Evolutionary conservation across 2,329 filamentous ascomycete genomes (phyloP).

Genomic region (Ceratocystis lukuohia): DNA sequence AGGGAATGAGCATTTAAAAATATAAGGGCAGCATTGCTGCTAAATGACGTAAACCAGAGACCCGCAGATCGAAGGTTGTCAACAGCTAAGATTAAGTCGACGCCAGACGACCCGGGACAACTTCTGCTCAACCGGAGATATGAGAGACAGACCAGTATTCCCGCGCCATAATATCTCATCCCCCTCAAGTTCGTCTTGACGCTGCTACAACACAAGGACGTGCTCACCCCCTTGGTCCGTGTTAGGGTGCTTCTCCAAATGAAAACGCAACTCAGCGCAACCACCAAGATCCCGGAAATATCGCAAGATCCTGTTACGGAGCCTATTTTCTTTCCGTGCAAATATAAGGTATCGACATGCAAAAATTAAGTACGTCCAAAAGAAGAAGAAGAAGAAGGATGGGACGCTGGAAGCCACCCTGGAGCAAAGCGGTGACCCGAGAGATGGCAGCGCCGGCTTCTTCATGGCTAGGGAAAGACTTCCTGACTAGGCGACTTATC

Average conservation of each 20-base stretch:
- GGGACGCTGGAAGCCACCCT: slow-evolving; percentile 35
- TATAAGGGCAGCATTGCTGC: background rate
- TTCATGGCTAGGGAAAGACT: background rate
- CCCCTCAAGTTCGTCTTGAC: too few species aligned
- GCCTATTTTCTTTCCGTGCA: too few species aligned
- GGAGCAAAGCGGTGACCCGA: background rate
- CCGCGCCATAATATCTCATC: too few species aligned
- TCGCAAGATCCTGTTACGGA: too few species aligned
- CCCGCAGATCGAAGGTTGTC: background rate
- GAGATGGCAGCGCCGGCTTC: background rate
- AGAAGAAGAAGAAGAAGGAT: slow-evolving; percentile 37
- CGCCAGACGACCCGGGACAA: background rate
- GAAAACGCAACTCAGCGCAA: too few species aligned
- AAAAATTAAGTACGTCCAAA: slow-evolving; percentile 28
- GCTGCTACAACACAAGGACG: too few species aligned
- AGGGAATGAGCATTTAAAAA: background rate
- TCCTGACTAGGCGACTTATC: background rate
- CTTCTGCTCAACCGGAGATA: background rate
- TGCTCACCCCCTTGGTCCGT: too few species aligned
- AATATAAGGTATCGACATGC: too few species aligned
- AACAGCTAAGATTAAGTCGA: background rate
- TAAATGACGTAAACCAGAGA: background rate
- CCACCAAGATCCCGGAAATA: too few species aligned
- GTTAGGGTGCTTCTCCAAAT: too few species aligned
- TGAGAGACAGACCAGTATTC: too few species aligned